phyloP scores from a whole-genome alignment of 2,329 filamentous ascomycete species.

The Periconia digitata region DNA sequence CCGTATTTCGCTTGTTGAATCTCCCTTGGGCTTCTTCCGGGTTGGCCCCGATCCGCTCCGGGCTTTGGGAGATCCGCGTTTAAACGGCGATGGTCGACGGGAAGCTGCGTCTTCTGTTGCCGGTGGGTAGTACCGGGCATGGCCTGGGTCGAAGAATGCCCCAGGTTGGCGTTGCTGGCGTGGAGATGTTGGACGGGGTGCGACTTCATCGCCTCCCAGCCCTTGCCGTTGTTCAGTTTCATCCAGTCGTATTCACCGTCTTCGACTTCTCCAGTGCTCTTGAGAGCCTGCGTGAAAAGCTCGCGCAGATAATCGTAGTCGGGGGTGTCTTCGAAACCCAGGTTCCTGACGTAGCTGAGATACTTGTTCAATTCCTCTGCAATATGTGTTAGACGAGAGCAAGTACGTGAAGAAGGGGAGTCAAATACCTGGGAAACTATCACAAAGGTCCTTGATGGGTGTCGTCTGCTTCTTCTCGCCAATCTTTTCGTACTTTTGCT shows the following conservation, averaged over 20 bases:
- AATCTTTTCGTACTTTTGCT: slow-evolving; percentile 99
- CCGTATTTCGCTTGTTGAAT: slow-evolving; percentile 24
- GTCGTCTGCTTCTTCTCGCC: slow-evolving; percentile 99
- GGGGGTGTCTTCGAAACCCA: slow-evolving; percentile 96
- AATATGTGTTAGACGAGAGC: background rate
- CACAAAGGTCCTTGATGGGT: slow-evolving; percentile 92
- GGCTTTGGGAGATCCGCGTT: slow-evolving; percentile 58
- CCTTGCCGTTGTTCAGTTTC: slow-evolving; percentile 92
- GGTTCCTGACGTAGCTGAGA: slow-evolving; percentile 92
- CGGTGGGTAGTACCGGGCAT: slow-evolving; percentile 58
- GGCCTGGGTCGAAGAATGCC: slow-evolving; percentile 79
- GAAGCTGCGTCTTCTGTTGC: slow-evolving; percentile 55
- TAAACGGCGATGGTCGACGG: slow-evolving; percentile 47
- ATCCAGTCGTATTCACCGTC: slow-evolving; percentile 99
- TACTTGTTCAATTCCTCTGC: slow-evolving; percentile 96
- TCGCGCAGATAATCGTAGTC: slow-evolving; percentile 98
- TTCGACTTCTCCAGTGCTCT: slow-evolving; percentile 91
- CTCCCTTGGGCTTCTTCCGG: slow-evolving; percentile 41
- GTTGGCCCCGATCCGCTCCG: slow-evolving; percentile 60
- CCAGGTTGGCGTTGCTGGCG: slow-evolving; percentile 76
- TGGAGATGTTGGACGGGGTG: slow-evolving; percentile 69
- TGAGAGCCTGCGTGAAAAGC: slow-evolving; percentile 92
- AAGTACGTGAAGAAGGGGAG: background rate
- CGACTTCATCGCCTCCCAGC: slow-evolving; percentile 80
- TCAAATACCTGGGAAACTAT: slow-evolving; percentile 76